These are phyloP conservation scores for Withania somnifera DNA, from an alignment of 305 asterid genomes.

Conservation along the genomic window DNA sequence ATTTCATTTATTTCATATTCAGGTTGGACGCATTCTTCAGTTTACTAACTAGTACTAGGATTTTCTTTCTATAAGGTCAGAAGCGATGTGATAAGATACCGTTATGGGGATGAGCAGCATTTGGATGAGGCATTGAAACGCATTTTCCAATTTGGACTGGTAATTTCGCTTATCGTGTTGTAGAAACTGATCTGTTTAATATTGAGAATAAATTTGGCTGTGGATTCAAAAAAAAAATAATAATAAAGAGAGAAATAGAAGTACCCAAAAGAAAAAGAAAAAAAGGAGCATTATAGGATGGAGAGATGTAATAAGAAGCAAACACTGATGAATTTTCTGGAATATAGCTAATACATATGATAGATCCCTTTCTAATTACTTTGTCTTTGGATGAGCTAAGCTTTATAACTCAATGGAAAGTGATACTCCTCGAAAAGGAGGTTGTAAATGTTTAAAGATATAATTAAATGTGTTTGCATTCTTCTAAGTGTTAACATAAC, in stretches of 20 bases:
- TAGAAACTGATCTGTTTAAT: neutral
- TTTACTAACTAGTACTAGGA: neutral
- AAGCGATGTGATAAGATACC: constrained; percentile 82
- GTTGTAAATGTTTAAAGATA: neutral
- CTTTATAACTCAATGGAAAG: neutral
- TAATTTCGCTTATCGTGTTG: constrained; percentile 10
- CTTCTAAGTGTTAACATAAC: neutral
- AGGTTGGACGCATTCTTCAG: neutral
- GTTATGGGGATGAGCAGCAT: constrained; percentile 97
- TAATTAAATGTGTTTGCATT: neutral
- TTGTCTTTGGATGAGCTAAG: neutral
- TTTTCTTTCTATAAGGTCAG: constrained; percentile 53
- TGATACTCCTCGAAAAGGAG: neutral
- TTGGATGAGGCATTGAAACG: constrained; percentile 89
- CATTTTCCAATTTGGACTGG: constrained; percentile 91
- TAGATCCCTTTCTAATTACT: neutral
- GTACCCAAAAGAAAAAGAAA: neutral
- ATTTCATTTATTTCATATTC: neutral
- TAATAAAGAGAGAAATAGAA: neutral
- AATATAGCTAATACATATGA: neutral
- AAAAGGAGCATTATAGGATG: neutral
- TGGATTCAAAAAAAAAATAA: neutral
- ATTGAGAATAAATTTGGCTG: neutral
- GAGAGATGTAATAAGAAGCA: neutral
- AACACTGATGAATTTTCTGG: neutral